phyloP scores from a whole-genome alignment of 2,329 filamentous ascomycete species.

The Phialophora verrucosa region DNA sequence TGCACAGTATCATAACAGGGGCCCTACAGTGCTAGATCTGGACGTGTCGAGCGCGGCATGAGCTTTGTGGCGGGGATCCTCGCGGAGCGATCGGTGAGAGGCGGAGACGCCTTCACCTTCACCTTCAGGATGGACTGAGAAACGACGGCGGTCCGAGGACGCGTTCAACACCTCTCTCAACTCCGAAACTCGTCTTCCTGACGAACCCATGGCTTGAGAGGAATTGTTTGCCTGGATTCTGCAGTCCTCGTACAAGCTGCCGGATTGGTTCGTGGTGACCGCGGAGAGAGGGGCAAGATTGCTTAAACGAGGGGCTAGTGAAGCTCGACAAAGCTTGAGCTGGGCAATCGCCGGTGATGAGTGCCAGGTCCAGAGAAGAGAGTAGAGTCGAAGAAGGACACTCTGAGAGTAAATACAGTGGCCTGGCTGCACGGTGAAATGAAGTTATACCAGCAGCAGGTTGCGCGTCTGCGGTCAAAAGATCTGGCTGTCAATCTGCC shows the following conservation, averaged over 20 bases:
- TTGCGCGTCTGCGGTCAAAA: not conserved
- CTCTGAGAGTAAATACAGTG: no score
- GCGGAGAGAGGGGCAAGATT: not conserved
- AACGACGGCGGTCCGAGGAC: constrained; percentile 41
- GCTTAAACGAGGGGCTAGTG: constrained; percentile 7
- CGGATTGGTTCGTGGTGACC: not conserved
- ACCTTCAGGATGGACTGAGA: constrained; percentile 31
- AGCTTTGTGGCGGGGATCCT: constrained; percentile 85
- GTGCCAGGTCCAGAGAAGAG: not conserved
- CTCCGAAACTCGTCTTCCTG: constrained; percentile 53
- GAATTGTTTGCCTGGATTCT: constrained; percentile 9
- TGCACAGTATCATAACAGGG: constrained; percentile 72
- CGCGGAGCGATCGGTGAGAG: constrained; percentile 86
- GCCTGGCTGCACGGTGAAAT: no score
- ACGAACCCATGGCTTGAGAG: constrained; percentile 50
- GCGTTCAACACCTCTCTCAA: constrained; percentile 43
- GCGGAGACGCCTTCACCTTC: constrained; percentile 82
- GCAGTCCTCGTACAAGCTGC: not conserved
- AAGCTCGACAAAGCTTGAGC: constrained; percentile 2
- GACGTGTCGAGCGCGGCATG: constrained; percentile 90
- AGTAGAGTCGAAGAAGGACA: not conserved
- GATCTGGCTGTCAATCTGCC: not conserved
- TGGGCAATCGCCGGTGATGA: not conserved
- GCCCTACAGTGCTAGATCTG: constrained; percentile 79
- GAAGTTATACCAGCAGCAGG: not conserved